Evolutionary conservation across 164 flowering plant genomes (phyloP).

Genomic region (Umbellularia californica): DNA sequence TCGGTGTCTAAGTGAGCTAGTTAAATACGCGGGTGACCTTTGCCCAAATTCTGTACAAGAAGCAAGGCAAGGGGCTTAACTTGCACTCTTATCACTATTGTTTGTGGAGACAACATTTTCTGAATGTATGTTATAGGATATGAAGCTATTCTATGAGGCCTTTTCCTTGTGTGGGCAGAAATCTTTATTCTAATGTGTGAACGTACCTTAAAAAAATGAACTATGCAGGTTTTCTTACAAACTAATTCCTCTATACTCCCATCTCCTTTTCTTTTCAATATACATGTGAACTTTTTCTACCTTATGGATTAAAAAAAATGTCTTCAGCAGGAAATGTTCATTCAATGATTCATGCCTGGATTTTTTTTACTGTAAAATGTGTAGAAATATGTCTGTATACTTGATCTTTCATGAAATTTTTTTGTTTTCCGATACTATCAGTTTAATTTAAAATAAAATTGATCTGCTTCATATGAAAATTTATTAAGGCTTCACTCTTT

Average conservation of each 20-base stretch:
- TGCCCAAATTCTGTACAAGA: constrained; percentile 90
- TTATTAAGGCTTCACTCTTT: not conserved
- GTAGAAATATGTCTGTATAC: not conserved
- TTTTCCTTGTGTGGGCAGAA: not conserved
- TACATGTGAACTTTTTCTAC: too few species aligned
- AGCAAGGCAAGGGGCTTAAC: constrained; percentile 67
- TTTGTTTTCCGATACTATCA: not conserved
- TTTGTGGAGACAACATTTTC: not conserved
- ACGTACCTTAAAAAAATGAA: too few species aligned
- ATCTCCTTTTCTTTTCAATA: not conserved
- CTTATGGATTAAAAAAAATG: too few species aligned
- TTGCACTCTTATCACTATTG: constrained; percentile 3
- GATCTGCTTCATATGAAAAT: not conserved
- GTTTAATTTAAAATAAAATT: not conserved
- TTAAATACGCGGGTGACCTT: constrained; percentile 88
- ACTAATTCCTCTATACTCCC: not conserved
- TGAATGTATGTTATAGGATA: not conserved
- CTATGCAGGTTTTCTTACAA: not conserved
- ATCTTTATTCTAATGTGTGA: not conserved
- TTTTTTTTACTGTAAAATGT: not conserved
- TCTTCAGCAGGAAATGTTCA: not conserved
- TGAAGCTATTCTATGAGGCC: not conserved
- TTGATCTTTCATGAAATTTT: not conserved
- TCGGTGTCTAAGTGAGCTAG: constrained; percentile 91
- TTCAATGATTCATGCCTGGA: constrained; percentile 2